phyloP scores from a whole-genome alignment of 495 filamentous ascomycete genomes.

The Penicillium waksmanii region DNA sequence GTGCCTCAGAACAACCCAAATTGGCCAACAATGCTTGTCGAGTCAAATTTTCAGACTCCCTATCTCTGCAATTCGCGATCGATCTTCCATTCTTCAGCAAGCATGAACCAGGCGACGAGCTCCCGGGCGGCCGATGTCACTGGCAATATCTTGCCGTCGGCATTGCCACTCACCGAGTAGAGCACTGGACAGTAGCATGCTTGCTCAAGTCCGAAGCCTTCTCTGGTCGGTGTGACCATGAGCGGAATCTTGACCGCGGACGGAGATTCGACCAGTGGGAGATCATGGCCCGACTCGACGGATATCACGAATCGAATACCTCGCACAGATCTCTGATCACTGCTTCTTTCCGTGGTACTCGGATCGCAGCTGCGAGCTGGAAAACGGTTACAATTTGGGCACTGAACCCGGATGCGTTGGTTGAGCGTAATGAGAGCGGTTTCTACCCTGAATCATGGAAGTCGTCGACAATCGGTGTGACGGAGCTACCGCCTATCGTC shows the following conservation, averaged over 20 bases:
- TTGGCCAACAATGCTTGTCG: slow-evolving; percentile 33
- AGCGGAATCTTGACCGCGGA: slow-evolving; percentile 46
- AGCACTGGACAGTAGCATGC: slow-evolving; percentile 47
- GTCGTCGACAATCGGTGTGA: slow-evolving; percentile 15
- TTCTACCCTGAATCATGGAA: slow-evolving; percentile 38
- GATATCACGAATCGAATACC: slow-evolving; percentile 38
- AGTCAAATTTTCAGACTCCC: slow-evolving; percentile 30
- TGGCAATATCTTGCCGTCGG: slow-evolving; percentile 49
- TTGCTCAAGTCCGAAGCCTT: slow-evolving; percentile 40
- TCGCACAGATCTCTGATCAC: slow-evolving; percentile 49
- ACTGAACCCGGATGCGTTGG: slow-evolving; percentile 41
- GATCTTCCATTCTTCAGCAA: slow-evolving; percentile 47
- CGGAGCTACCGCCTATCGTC: slow-evolving; percentile 38
- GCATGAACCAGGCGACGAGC: slow-evolving; percentile 24
- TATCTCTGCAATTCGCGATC: slow-evolving; percentile 44
- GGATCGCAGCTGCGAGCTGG: slow-evolving; percentile 52
- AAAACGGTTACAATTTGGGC: slow-evolving; percentile 51
- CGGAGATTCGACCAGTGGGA: slow-evolving; percentile 42
- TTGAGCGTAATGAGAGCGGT: slow-evolving; percentile 26
- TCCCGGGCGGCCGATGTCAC: slow-evolving; percentile 28
- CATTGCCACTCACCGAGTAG: slow-evolving; percentile 42
- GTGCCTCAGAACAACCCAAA: slow-evolving; percentile 10
- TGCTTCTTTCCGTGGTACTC: slow-evolving; percentile 40
- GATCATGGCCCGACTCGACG: slow-evolving; percentile 46
- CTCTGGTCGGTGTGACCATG: slow-evolving; percentile 38